phyloP scores from a whole-genome alignment of 2,329 filamentous ascomycete species.

The Karstenula rhodostoma region DNA sequence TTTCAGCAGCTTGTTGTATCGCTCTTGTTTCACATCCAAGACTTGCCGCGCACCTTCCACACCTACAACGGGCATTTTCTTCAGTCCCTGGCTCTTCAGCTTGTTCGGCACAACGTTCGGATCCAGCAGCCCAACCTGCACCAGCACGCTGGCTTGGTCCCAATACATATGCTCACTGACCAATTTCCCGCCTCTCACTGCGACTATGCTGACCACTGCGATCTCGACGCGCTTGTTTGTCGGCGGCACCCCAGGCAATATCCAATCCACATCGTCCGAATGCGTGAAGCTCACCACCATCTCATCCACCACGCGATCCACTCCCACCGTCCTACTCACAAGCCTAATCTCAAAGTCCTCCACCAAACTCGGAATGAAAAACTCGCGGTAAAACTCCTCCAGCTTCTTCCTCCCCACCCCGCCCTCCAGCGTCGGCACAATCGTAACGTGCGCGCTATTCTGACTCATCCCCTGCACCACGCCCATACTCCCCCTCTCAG shows the following conservation, averaged over 20 bases:
- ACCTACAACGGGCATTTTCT: slow-evolving; percentile 52
- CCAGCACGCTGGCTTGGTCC: slow-evolving; percentile 66
- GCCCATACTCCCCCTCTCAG: slow-evolving; percentile 41
- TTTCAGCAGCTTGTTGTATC: slow-evolving; percentile 52
- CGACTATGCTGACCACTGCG: slow-evolving; percentile 64
- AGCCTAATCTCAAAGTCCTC: slow-evolving; percentile 62
- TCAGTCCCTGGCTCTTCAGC: slow-evolving; percentile 49
- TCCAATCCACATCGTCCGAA: slow-evolving; percentile 64
- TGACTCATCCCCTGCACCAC: slow-evolving; percentile 44
- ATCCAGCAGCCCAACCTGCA: slow-evolving; percentile 65
- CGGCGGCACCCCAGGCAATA: slow-evolving; percentile 64
- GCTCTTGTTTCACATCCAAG: slow-evolving; percentile 49
- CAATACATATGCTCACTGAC: slow-evolving; percentile 67
- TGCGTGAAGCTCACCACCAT: slow-evolving; percentile 65
- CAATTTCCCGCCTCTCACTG: slow-evolving; percentile 61
- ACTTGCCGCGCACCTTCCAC: slow-evolving; percentile 53
- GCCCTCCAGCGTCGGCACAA: slow-evolving; percentile 55
- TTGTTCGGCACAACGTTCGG: slow-evolving; percentile 59
- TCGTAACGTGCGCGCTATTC: slow-evolving; percentile 44
- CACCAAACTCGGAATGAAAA: slow-evolving; percentile 63
- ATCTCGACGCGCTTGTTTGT: slow-evolving; percentile 65
- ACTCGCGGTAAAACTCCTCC: slow-evolving; percentile 63
- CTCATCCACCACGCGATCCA: slow-evolving; percentile 67
- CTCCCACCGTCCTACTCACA: slow-evolving; percentile 63
- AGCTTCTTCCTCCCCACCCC: slow-evolving; percentile 54